Conservation (phyloP, 768 basidiomycete genomes). For the Lanmaoa pseudosensibilis region DNA sequence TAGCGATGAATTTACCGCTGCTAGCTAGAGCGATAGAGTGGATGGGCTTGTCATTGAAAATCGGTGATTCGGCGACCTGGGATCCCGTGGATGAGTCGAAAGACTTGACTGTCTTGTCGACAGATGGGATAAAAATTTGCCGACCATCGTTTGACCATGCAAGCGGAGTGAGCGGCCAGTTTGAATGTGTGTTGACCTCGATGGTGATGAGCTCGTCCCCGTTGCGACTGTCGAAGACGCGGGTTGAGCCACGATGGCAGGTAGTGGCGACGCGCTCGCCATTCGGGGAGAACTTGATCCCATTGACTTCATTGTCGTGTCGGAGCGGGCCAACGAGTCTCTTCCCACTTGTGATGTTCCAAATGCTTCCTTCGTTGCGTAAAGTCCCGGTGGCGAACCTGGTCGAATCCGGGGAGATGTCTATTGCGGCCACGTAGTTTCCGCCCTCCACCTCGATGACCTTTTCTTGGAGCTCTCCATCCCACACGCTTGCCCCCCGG, state of each 20-base stretch:
- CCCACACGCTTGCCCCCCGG: background rate
- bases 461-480: background rate
- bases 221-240: background rate
- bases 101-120: background rate
- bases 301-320: background rate
- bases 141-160: background rate
- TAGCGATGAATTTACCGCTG: background rate
- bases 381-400: constrained; percentile 6
- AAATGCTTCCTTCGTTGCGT: background rate
- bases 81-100: background rate
- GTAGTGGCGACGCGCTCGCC: background rate
- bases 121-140: background rate
- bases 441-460: background rate
- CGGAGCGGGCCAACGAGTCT: background rate
- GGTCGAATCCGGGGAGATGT: background rate
- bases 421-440: fast-evolving
- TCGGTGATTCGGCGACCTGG: background rate
- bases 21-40: background rate
- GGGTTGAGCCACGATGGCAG: background rate
- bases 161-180: background rate
- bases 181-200: background rate
- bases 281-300: background rate
- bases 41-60: background rate
- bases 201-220: background rate
- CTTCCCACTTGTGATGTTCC: background rate